A percentile compares a stretch with the other conserved stretches of the same genome.
phyloP scores from a whole-genome alignment of 805 yeast genomes.

The Candida khao-thaluensis region DNA sequence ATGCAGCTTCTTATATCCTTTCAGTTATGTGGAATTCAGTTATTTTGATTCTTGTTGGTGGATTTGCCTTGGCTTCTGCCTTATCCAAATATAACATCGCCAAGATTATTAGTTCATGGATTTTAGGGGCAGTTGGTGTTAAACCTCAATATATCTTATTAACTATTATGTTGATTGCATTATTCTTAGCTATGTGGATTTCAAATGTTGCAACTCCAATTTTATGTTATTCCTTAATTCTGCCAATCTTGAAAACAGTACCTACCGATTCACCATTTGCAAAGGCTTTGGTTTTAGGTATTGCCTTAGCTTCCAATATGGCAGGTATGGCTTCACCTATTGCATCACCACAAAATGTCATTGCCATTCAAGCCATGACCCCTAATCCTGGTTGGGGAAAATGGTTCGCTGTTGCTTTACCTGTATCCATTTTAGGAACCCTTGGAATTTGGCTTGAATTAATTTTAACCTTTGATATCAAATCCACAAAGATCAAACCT shows the following conservation, averaged over 20 bases:
- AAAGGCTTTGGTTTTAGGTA: slow-evolving; percentile 82
- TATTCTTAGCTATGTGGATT: slow-evolving; percentile 91
- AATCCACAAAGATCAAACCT: slow-evolving; percentile 47
- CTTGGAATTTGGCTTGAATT: slow-evolving; percentile 72
- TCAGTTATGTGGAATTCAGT: slow-evolving; percentile 95
- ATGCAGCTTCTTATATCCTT: slow-evolving; percentile 76
- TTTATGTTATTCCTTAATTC: slow-evolving; percentile 83
- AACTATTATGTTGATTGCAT: slow-evolving; percentile 81
- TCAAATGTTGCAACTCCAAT: slow-evolving; percentile 98
- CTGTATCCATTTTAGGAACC: slow-evolving; percentile 66
- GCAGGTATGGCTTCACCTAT: slow-evolving; percentile 99
- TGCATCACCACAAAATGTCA: slow-evolving; percentile 93
- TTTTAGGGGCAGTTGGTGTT: slow-evolving; percentile 81
- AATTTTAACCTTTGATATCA: slow-evolving; percentile 58
- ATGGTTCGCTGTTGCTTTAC: slow-evolving; percentile 89
- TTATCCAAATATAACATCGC: slow-evolving; percentile 89
- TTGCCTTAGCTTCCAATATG: slow-evolving; percentile 87
- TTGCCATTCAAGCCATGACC: slow-evolving; percentile 83
- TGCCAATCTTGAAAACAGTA: slow-evolving; percentile 81
- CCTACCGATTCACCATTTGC: slow-evolving; percentile 78
- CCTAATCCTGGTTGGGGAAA: slow-evolving; percentile 86
- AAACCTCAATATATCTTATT: slow-evolving; percentile 75
- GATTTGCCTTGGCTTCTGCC: slow-evolving; percentile 94
- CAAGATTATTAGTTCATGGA: slow-evolving; percentile 76
- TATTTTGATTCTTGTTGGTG: slow-evolving; percentile 85